Percentiles rank a stretch among this genome's conserved stretches.
These are phyloP conservation scores for Ophiostoma piceae DNA, from an alignment of 2,329 filamentous ascomycete genomes.

Conservation along the genomic window DNA sequence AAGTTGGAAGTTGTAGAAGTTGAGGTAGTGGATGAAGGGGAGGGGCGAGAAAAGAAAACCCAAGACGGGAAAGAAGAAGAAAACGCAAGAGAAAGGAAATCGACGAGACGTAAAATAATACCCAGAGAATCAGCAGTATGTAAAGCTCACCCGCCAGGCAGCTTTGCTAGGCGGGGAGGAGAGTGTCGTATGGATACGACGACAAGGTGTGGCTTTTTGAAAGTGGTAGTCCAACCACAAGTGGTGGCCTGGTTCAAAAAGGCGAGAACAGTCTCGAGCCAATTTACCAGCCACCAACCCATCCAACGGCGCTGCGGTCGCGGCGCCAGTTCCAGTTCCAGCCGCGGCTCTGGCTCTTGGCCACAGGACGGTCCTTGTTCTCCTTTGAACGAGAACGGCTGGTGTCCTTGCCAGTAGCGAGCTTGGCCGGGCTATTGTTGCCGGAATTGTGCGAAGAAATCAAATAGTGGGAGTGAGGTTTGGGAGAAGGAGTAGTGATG, in stretches of 20 bases:
- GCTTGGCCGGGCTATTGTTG: constrained; percentile 33
- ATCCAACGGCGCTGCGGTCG: constrained; percentile 70
- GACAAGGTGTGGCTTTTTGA: constrained; percentile 2
- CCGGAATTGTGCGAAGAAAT: constrained; percentile 26
- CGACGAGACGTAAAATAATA: constrained; percentile 19
- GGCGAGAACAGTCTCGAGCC: constrained; percentile 34
- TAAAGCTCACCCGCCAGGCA: constrained; percentile 23
- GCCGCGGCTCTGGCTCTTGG: constrained; percentile 52
- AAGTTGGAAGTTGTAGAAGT: background rate
- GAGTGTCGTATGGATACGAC: constrained; percentile 16
- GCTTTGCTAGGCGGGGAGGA: constrained; percentile 20
- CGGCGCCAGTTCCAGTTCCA: constrained; percentile 58
- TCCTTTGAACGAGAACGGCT: constrained; percentile 34
- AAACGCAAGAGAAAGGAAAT: constrained; percentile 20
- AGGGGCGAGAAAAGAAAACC: background rate
- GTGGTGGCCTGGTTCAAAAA: constrained; percentile 42
- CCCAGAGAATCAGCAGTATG: constrained; percentile 23
- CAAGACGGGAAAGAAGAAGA: constrained; percentile 8
- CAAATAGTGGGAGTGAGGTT: constrained; percentile 30
- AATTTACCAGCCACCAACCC: constrained; percentile 90
- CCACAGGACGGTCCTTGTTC: constrained; percentile 51
- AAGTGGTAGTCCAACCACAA: constrained; percentile 53
- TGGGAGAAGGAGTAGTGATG: constrained; percentile 26
- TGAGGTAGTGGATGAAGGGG: background rate
- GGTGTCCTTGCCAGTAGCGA: constrained; percentile 38